phyloP scores from a whole-genome alignment of 2,329 filamentous ascomycete species.

The Aspergillus pseudoterreus region DNA sequence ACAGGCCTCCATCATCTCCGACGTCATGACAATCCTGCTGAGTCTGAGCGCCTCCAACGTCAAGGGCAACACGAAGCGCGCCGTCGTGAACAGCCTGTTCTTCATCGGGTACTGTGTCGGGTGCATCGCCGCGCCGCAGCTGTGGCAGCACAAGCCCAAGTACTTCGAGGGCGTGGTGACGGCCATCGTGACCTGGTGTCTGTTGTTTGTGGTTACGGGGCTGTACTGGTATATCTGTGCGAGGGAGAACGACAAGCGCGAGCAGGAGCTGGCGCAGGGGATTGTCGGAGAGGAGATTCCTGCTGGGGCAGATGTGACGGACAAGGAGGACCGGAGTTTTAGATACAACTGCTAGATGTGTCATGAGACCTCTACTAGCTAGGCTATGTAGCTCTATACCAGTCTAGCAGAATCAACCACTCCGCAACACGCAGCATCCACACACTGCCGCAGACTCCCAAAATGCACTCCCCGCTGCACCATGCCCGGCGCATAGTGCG shows the following conservation, averaged over 20 bases:
- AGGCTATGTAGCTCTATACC: neutral
- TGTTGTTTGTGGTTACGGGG: conserved; percentile 33
- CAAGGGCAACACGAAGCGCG: conserved; percentile 49
- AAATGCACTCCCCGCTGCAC: conserved; percentile 22
- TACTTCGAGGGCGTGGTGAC: conserved; percentile 46
- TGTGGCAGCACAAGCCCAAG: conserved; percentile 44
- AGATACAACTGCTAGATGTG: neutral
- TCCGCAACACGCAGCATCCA: conserved; percentile 21
- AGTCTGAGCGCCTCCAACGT: conserved; percentile 47
- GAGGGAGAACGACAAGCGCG: conserved; percentile 28
- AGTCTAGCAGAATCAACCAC: neutral
- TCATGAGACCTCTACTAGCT: too few relatives aligned
- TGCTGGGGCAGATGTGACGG: neutral
- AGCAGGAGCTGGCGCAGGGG: neutral
- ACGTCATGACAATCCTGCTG: conserved; percentile 40
- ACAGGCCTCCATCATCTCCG: conserved; percentile 42
- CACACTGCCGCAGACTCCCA: conserved; percentile 22
- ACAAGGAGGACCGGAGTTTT: neutral
- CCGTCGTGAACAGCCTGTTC: conserved; percentile 45
- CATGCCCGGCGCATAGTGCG: conserved; percentile 37
- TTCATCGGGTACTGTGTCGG: conserved; percentile 49
- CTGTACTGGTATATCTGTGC: conserved; percentile 35
- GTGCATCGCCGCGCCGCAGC: conserved; percentile 44
- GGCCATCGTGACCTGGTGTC: conserved; percentile 42
- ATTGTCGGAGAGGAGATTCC: neutral